Base-by-base conservation (phyloP, 306 rosid species). In the Fagus crenata region DNA sequence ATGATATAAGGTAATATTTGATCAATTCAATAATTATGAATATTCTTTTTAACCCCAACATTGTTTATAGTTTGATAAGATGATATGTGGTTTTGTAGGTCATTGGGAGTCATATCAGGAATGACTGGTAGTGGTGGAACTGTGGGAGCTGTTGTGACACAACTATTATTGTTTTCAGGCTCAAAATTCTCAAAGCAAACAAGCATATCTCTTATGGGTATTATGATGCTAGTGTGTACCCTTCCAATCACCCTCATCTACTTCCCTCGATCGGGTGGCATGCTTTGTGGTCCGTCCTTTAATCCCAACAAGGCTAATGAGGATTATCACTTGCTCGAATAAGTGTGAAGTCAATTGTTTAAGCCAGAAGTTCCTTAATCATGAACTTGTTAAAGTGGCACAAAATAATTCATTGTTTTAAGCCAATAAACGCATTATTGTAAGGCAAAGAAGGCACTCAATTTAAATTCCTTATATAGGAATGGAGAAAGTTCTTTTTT, bases 121-220 rank as follows among this genome's bases (percentile, higher is more conserved):
- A 88, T 90, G 86, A 90, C 91, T 12, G 94, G 94, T 2, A 54
- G 89, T 36, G 91, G 93, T 42, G 91, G 94, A 4, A 84, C 91
- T 0, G 32, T 82, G 5, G 94, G 89, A 54, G 92, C 90, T 4
- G 92, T 82, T 76, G 77, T 84, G n/a, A 88, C 90, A 13, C 87
- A 90, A 75, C 59, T 78, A 54, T 39, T 87, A 8, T 58, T 90
- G 71, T 87, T 90, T 61, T 85, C 90, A 40, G 89, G 82, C 69
- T 28, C 83, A 5, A 72, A 49, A 53, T 69, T 72, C 49, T 69
- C 90, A 1, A 84, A 15, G 73, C 79, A 90, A 72, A 79, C 84
- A 8, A 73, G 90, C 89, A 90, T 90, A 56, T 88, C 90, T 69
- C 79, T 88, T 0, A 88, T 86, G 89, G 90, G 92, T 0, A 7